A percentile compares a stretch with the other conserved stretches of the same genome.
These are phyloP conservation scores for Malania oleifera DNA, from an alignment of 164 flowering plant species.

Conservation along the genomic window DNA sequence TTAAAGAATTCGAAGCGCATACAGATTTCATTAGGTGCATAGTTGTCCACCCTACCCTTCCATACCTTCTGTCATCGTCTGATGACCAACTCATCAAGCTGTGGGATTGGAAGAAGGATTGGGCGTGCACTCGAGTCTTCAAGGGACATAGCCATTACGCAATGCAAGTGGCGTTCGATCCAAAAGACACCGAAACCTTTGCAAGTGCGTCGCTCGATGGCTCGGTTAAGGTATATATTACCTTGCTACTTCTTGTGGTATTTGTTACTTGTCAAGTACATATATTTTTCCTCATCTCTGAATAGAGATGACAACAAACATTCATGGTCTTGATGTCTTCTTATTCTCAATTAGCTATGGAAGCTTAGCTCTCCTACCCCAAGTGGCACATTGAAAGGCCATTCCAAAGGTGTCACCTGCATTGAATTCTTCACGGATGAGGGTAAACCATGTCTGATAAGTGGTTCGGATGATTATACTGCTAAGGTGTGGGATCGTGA, in stretches of 20 bases:
- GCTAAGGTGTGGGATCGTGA: not conserved
- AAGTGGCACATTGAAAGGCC: not conserved
- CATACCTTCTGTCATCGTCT: slow-evolving; percentile 85
- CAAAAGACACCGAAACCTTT: slow-evolving; percentile 92
- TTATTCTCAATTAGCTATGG: not conserved
- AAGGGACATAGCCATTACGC: slow-evolving; percentile 98
- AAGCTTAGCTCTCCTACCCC: not conserved
- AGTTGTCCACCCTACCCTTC: slow-evolving; percentile 87
- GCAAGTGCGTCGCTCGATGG: slow-evolving; percentile 99
- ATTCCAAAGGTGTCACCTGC: not conserved
- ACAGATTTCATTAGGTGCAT: slow-evolving; percentile 86
- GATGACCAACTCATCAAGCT: slow-evolving; percentile 95
- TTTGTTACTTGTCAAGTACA: no score
- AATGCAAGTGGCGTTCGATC: slow-evolving; percentile 96
- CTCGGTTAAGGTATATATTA: slow-evolving; percentile 86
- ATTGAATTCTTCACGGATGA: not conserved
- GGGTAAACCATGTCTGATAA: not conserved
- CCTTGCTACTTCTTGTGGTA: no score
- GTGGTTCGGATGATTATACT: slow-evolving; percentile 1
- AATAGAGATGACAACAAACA: no score
- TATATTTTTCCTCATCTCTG: no score
- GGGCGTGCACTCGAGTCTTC: slow-evolving; percentile 82
- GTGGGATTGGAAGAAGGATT: slow-evolving; percentile 98
- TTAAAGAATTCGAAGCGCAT: slow-evolving; percentile 92
- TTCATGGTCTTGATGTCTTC: not conserved